Base-by-base conservation (phyloP, 2,329 filamentous ascomycete genomes). In the Diplodia mutila region DNA sequence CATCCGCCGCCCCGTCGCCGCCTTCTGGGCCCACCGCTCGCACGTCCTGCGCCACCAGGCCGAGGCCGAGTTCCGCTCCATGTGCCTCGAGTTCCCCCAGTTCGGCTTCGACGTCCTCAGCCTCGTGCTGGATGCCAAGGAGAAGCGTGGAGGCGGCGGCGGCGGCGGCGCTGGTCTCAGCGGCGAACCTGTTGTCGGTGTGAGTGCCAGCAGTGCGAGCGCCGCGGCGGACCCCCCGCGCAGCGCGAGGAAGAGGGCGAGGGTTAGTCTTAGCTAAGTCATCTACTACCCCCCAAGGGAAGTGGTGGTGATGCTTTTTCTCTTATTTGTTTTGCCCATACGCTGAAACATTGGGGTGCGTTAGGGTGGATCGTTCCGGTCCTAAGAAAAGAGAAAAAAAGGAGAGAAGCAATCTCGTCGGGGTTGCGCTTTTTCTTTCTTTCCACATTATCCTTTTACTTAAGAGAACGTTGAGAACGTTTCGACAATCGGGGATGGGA, bases 51-150 rank as follows among this genome's bases (percentile, higher is more conserved):
- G 94, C 21, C 86, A 94, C 79, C 92, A 97, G 80, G 92, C 93
- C 46, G 92, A 96, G 79, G 86, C 87, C 7, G 92, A 96, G 80
- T 97, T 97, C 86, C 89, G 90, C 77, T 79, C 85, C 54, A 87
- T 97, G 80, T 97, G 94, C 81, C 82, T 97, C 77, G 91, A 97
- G 80, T 93, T 90, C 77, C 94, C 94, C 21, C 91, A 96, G 76
- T 97, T 97, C 77, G 91, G 91, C 75, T 97, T 94, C 82, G 94
- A 97, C 79, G 91, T 98, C 67, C 87, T 97, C 69, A 93, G 88
- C 71, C 70, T 92, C 71, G 81, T 85, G 68, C 79, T 85, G 16
- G 83, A 85, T 73, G 78, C 79, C 70, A 80, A 82, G 71, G 83
- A 85, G 77, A 83, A 82, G 81, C 73, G 78, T 46, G 34, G 59